Evolutionary conservation across 345 rosid species (phyloP), one percentile per base, ranked within the genome.

Genomic region (Murraya paniculata): DNA sequence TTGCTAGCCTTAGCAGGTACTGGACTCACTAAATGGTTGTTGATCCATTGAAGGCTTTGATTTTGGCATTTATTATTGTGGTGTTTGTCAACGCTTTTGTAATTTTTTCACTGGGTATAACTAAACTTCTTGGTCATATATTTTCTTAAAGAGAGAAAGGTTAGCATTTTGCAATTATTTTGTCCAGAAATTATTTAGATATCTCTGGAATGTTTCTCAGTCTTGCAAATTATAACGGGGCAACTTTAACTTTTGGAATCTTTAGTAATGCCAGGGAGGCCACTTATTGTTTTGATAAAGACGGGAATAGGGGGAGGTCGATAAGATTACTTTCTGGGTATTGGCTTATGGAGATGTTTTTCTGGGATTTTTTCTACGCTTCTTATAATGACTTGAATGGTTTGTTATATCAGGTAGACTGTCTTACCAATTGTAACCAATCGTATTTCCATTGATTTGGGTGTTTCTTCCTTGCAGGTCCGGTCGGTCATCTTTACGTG

Each of bases 1-100:
- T 94, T 81, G 90, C 92, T 67, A 94, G 99, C 88, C 92, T 97
- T 81, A 97, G 98, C 95, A 97, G 99, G 99, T 97, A 64, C 19
- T 24, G 24, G 24, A 38, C 22, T 59, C 18, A 18, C 16, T 53
- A 18, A 33, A 13, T 35, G 0, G 9, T 71, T 71, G 55, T 33
- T 19, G 22, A 22, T 55, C 45, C 55, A 59, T 21, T 3, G 41
- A 27, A 38, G 14, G 16, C 67, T 73, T 50, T 69, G 33, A 30
- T 70, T 76, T 38, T 22, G 41, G 45, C 65, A 39, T 19, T 75
- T 41, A 33, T 71, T 31, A 50, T 22, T 25, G 2, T 27, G 9
- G 16, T 73, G 18, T 30, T 36, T 33, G 53, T 38, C 24, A 58
- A 55, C 16, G 2, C 18, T 35, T 66, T 38, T 39, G 55, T 39